These are phyloP conservation scores for Xylaria nigripes DNA, from an alignment of 495 filamentous ascomycete species.

Conservation along the genomic window DNA sequence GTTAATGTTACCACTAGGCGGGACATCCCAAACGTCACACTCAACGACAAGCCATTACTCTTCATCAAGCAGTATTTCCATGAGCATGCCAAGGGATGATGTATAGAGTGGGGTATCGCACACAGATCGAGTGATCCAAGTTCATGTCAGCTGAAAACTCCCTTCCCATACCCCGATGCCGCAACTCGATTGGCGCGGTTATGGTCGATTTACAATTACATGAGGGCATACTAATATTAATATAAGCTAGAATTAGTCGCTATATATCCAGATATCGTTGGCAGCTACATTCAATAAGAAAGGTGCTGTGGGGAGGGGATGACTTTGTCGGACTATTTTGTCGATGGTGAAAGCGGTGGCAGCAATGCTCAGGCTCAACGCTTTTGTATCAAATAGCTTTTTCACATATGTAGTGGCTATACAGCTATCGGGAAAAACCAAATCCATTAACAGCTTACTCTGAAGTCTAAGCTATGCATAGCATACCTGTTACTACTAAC, in stretches of 20 bases:
- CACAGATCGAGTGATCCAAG: not conserved
- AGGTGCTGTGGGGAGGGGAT: not conserved
- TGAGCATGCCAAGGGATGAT: not conserved
- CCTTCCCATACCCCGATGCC: not conserved
- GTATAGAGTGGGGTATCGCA: not conserved
- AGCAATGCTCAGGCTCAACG: not conserved
- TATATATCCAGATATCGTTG: not conserved
- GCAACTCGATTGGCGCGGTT: not conserved
- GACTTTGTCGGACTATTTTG: not conserved
- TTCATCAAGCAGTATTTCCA: conserved; percentile 14
- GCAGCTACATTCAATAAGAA: not conserved
- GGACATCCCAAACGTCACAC: conserved; percentile 8
- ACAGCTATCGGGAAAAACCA: not conserved
- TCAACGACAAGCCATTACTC: conserved; percentile 15
- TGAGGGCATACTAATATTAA: not conserved
- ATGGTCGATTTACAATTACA: not conserved
- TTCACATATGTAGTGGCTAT: not conserved
- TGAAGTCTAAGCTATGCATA: too few relatives aligned
- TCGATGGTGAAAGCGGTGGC: not conserved
- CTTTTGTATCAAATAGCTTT: not conserved
- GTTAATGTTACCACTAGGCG: not conserved
- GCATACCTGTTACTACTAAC: too few relatives aligned
- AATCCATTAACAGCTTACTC: not conserved
- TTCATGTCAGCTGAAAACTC: not conserved
- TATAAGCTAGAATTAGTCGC: not conserved